A percentile compares a stretch with the other conserved stretches of the same genome.
phyloP scores from a whole-genome alignment of 768 basidiomycete species.

The Boletus vinaceobasis region DNA sequence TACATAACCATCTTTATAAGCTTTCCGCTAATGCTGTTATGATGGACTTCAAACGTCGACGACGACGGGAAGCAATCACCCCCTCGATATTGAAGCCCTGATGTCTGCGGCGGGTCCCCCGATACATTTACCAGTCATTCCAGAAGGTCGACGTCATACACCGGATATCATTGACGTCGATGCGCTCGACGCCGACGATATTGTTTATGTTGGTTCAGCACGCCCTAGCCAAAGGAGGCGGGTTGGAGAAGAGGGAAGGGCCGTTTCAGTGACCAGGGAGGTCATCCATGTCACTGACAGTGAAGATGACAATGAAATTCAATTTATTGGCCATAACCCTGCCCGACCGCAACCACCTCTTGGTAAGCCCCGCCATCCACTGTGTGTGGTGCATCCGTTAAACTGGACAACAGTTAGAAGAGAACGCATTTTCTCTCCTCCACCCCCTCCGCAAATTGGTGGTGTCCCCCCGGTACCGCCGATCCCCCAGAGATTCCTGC shows the following conservation, averaged over 20 bases:
- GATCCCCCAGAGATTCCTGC: conserved; percentile 40
- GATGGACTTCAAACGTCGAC: conserved; percentile 20
- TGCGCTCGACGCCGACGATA: conserved; percentile 34
- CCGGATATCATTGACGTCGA: conserved; percentile 46
- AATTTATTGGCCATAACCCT: conserved; percentile 26
- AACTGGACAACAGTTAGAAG: conserved; percentile 14
- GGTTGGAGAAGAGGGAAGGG: conserved; percentile 21
- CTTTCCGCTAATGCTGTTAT: background rate
- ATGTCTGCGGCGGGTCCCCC: conserved; percentile 23
- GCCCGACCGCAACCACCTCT: conserved; percentile 12
- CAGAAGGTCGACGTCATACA: conserved; percentile 15
- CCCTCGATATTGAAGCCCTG: background rate
- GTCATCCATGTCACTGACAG: conserved; percentile 38
- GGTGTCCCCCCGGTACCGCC: conserved; percentile 56
- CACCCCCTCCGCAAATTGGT: conserved; percentile 41
- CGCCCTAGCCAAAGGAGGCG: conserved; percentile 27
- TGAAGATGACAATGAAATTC: conserved; percentile 37
- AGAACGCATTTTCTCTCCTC: conserved; percentile 41
- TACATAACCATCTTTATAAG: conserved; percentile 25
- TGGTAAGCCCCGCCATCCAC: conserved; percentile 11
- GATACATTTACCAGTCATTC: background rate
- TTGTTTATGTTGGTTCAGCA: conserved; percentile 25
- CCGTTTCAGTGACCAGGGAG: conserved; percentile 16
- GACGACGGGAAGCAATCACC: conserved; percentile 3
- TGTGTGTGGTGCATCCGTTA: background rate